These are phyloP conservation scores for Metschnikowia shivogae DNA, from an alignment of 805 yeast genomes.

Conservation along the genomic window DNA sequence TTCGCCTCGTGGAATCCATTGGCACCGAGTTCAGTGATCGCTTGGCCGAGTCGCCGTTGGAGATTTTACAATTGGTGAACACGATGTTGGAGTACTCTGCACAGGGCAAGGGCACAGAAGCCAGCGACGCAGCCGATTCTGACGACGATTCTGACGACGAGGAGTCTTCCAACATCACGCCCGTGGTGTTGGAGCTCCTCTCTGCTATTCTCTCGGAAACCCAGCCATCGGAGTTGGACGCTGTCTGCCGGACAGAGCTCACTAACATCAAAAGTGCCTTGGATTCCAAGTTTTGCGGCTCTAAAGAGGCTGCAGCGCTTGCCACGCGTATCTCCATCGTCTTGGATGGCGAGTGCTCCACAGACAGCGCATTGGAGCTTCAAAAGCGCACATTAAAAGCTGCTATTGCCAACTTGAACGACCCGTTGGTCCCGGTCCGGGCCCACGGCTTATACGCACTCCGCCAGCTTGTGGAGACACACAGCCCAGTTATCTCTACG, in stretches of 20 bases:
- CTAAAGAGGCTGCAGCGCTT: slow-evolving; percentile 20
- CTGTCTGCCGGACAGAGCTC: slow-evolving; percentile 26
- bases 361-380: slow-evolving; percentile 20
- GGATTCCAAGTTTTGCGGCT: slow-evolving; percentile 6
- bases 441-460: slow-evolving; percentile 79
- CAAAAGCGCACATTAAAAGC: slow-evolving; percentile 44
- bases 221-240: slow-evolving; percentile 22
- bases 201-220: slow-evolving; percentile 36
- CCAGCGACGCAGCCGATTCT: slow-evolving; percentile 5
- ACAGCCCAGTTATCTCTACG: slow-evolving; percentile 48
- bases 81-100: slow-evolving; percentile 17
- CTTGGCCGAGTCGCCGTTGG: slow-evolving; percentile 52
- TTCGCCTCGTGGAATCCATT: slow-evolving; percentile 61
- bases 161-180: slow-evolving; percentile 19
- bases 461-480: slow-evolving; percentile 47
- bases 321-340: slow-evolving; percentile 26
- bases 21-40: slow-evolving; percentile 55
- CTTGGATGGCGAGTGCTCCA: slow-evolving; percentile 25
- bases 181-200: slow-evolving; percentile 32
- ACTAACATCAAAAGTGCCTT: slow-evolving; percentile 24
- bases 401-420: slow-evolving; percentile 67
- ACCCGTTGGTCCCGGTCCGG: slow-evolving; percentile 75
- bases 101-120: slow-evolving; percentile 1
- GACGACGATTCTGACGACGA: slow-evolving; percentile 28
- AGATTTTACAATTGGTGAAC: slow-evolving; percentile 44